These are phyloP conservation scores for Corylus heterophylla DNA, from an alignment of 306 rosid species.

Conservation along the genomic window DNA sequence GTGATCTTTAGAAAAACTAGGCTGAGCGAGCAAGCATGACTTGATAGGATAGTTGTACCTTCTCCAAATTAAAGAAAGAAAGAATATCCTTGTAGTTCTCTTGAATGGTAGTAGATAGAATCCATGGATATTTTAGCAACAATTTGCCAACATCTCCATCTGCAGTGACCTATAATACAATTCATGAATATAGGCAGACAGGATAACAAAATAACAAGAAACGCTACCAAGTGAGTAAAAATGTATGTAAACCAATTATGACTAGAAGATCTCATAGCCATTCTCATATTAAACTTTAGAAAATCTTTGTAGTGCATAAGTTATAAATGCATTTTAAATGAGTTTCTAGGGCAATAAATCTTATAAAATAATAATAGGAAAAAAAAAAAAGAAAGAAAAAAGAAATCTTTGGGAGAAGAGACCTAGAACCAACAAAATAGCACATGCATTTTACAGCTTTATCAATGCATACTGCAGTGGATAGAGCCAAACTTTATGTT, in stretches of 20 bases:
- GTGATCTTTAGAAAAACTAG: background rate
- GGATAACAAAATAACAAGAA: background rate
- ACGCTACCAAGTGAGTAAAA: background rate
- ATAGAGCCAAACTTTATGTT: background rate
- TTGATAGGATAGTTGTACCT: conserved; percentile 46
- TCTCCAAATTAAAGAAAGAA: conserved; percentile 49
- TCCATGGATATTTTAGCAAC: conserved; percentile 79
- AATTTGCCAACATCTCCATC: conserved; percentile 50
- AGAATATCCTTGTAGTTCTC: conserved; percentile 55
- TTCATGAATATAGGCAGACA: conserved; percentile 17
- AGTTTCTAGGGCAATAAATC: background rate
- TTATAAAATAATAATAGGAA: background rate
- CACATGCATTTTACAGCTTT: background rate
- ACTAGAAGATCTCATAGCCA: background rate
- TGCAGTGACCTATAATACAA: conserved; percentile 51
- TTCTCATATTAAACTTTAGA: background rate
- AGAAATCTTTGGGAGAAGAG: background rate
- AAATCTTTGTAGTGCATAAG: background rate
- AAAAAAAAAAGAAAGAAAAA: background rate
- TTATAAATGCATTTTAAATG: background rate
- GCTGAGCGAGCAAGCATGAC: conserved; percentile 17
- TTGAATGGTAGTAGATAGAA: conserved; percentile 66
- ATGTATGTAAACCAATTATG: background rate
- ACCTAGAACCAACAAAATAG: conserved; percentile 2
- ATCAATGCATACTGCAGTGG: background rate